Evolutionary conservation across 345 rosid species (phyloP), one percentile per base, ranked within the genome.

Genomic region (Rubroshorea leprosula): DNA sequence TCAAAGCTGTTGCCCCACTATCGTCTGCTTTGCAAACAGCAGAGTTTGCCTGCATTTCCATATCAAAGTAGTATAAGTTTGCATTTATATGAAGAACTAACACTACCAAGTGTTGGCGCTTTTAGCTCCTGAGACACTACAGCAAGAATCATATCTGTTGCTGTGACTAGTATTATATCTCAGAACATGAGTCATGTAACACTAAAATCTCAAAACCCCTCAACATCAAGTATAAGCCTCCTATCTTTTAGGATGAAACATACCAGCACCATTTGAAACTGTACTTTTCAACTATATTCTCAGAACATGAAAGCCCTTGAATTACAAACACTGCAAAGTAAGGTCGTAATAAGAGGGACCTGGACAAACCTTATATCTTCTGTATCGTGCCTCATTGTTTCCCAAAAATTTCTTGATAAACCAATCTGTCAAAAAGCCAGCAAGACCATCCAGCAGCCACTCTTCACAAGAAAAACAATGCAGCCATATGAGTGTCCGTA

Each of bases 361-460:
- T 22, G 60, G 29, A 49, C 72, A 62, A 58, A 92, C 99, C 99
- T 93, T 93, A 76, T 78, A 93, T 79, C 99, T 78, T 49, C 96
- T 78, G 63, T 85, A 93, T 8, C 94, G 78, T 43, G 92, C 97
- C 78, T 93, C 99, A 56, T 93, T 93, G 67, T 93, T 89, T 71
- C 99, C 99, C 68, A 93, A 80, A 73, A 83, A 83, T 66, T 80
- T 86, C 83, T 93, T 93, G 72, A 83, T 80, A 63, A 81, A 93
- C 72, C 82, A 76, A 79, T 93, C 99, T 0, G 90, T 85, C 64
- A 93, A 74, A 77, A 84, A 93, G 55, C 90, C 93, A 67, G 99
- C 90, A 64, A 93, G 94, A 47, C 97, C 99, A 68, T 93, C 97
- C 74, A 93, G 77, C 68, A 93, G 82, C 99, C 99, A 93, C 61